Base-by-base conservation (phyloP, 352 stramenopile genomes). In the Globisporangium polare region DNA sequence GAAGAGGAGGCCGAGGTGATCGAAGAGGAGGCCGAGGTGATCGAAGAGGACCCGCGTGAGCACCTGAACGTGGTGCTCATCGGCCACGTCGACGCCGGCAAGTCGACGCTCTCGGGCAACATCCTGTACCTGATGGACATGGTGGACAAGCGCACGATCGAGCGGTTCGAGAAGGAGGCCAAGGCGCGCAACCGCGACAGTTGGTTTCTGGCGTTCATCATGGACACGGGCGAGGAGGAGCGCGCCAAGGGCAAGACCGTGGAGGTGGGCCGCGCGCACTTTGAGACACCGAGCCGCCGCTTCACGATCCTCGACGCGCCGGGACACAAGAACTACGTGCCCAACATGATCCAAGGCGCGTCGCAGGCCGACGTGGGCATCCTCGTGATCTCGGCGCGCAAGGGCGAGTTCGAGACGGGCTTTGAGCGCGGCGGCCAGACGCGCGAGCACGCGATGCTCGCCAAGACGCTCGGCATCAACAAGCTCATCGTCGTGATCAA, bases 41-140 rank as follows among this genome's bases (percentile, higher is more conserved):
- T 78, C 13, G 88, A 98, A 64, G 92, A 97, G 62, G 95, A 99
- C 78, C 94, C 95, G 27, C 87, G 97, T 46, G 96, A 99, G 66
- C 97, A 99, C 72, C 77, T 99, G 65, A 99, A 99, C 78, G 76
- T 99, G 13, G 97, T 99, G 49, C 98, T 99, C 63, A 99, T 99
- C 68, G 97, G 97, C 24, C 97, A 99, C 78, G 96, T 99, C 53
- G 97, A 99, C 77, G 97, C 97, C 27, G 97, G 97, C 69, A 99
- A 99, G 83, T 98, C 90, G 42, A 99, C 97, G 33, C 83, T 99
- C 17, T 98, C 87, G 37, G 97, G 97, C 58, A 99, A 98, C 77
- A 98, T 99, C 54, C 78, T 99, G 58, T 99, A 99, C 74, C 74
- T 99, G 9, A 99, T 98, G 62, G 97, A 98, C 62, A 97, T 97